Conservation (phyloP, 1,139 yeast genomes). For the Candida sanyaensis region DNA sequence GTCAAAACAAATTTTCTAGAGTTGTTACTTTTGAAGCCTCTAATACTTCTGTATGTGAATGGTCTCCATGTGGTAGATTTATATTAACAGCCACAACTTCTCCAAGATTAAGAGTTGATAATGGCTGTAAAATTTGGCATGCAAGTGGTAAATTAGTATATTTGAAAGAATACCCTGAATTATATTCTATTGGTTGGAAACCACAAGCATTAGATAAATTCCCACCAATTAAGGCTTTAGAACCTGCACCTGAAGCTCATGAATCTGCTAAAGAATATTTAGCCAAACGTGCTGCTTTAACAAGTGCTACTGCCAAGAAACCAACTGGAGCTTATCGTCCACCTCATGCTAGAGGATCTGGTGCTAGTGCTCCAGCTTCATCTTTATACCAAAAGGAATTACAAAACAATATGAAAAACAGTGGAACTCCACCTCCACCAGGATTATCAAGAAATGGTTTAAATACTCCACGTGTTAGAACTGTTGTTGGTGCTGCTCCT, state of each 20-base stretch:
- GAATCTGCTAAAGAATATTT: conserved; percentile 60
- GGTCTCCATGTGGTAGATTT: conserved; percentile 98
- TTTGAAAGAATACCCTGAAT: conserved; percentile 77
- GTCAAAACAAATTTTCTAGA: conserved; percentile 81
- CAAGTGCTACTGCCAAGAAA: conserved; percentile 45
- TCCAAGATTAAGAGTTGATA: conserved; percentile 95
- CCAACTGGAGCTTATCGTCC: conserved; percentile 92
- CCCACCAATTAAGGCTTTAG: conserved; percentile 57
- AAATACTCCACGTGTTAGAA: conserved; percentile 27
- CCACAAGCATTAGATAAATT: conserved; percentile 64
- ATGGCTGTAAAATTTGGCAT: conserved; percentile 93
- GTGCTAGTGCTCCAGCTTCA: conserved; percentile 37
- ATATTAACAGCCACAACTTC: conserved; percentile 95
- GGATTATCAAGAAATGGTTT: conserved; percentile 22
- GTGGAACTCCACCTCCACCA: conserved; percentile 23
- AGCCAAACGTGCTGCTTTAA: conserved; percentile 43
- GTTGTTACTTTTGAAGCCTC: conserved; percentile 86
- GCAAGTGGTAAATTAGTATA: conserved; percentile 80
- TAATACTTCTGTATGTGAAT: conserved; percentile 91
- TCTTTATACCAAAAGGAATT: conserved; percentile 62
- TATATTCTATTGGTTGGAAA: conserved; percentile 84
- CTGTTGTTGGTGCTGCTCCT: conserved; percentile 48
- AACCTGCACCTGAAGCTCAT: conserved; percentile 68
- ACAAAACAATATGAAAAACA: conserved; percentile 25
- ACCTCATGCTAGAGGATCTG: conserved; percentile 78